Evolutionary conservation across 495 filamentous ascomycete species (phyloP).

Genomic region (Penicillium diatomitis): DNA sequence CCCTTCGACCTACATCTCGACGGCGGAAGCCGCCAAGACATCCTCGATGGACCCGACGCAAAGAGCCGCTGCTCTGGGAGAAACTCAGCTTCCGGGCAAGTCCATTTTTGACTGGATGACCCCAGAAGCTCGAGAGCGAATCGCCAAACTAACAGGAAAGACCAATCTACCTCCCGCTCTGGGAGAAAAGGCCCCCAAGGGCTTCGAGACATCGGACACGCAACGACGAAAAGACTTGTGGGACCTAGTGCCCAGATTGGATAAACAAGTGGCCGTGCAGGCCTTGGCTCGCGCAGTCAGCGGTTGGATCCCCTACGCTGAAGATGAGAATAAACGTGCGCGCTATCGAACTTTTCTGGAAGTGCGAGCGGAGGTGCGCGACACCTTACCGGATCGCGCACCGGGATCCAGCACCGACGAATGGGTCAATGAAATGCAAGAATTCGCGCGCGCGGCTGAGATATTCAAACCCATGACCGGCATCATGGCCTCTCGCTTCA

Average conservation of each 20-base stretch:
- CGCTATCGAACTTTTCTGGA: constrained; percentile 80
- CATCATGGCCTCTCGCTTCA: constrained; percentile 88
- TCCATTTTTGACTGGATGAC: constrained; percentile 94
- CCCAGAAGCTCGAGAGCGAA: constrained; percentile 64
- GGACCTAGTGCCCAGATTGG: constrained; percentile 62
- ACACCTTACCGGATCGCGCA: constrained; percentile 49
- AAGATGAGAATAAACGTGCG: constrained; percentile 65
- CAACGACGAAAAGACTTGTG: constrained; percentile 52
- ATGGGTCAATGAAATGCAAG: constrained; percentile 70
- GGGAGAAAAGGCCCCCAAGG: constrained; percentile 60
- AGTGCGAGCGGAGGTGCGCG: constrained; percentile 56
- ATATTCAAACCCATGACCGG: constrained; percentile 91
- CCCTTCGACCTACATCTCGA: constrained; percentile 49
- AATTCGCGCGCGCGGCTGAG: constrained; percentile 80
- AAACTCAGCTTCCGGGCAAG: constrained; percentile 76
- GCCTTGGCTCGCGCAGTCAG: constrained; percentile 65
- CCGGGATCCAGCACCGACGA: constrained; percentile 55
- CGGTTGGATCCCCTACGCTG: constrained; percentile 77
- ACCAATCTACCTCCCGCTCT: constrained; percentile 66
- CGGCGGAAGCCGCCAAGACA: constrained; percentile 63
- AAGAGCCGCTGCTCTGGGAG: constrained; percentile 74
- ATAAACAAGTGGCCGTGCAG: constrained; percentile 61
- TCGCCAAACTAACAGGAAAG: constrained; percentile 69
- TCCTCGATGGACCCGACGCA: constrained; percentile 70
- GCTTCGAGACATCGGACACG: constrained; percentile 47